Evolutionary conservation across 345 rosid genomes (phyloP).

Genomic region (Isatis tinctoria): DNA sequence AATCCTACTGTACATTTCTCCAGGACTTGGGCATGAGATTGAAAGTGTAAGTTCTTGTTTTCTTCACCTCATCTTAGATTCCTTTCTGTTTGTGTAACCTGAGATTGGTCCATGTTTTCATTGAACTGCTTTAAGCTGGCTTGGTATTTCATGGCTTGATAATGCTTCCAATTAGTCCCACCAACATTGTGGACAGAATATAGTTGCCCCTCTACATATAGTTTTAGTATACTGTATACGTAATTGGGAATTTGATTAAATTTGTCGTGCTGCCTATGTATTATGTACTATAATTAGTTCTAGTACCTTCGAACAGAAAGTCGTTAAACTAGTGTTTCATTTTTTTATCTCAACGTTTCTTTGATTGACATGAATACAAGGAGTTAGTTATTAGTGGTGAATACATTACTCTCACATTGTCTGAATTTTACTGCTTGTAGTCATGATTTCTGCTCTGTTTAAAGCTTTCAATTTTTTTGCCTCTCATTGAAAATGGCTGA

Average conservation of each 20-base stretch:
- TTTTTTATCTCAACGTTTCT: not conserved
- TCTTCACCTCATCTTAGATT: not conserved
- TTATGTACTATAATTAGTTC: not conserved
- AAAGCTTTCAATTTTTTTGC: conserved; percentile 3
- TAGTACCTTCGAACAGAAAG: not conserved
- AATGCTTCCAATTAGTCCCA: not conserved
- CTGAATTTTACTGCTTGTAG: not conserved
- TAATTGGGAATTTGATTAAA: not conserved
- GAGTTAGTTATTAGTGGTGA: conserved; percentile 3
- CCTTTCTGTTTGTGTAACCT: not conserved
- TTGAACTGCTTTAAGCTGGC: not conserved
- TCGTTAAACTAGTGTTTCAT: not conserved
- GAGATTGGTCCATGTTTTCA: not conserved
- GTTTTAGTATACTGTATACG: not conserved
- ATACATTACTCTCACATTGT: not conserved
- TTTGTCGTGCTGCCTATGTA: not conserved
- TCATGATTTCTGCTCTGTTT: conserved; percentile 13
- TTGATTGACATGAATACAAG: not conserved
- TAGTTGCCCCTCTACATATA: not conserved
- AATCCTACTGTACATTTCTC: conserved; percentile 93
- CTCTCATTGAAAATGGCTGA: conserved; percentile 9
- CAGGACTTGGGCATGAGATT: conserved; percentile 97
- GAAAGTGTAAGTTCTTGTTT: conserved; percentile 70
- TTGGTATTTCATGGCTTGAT: conserved; percentile 6
- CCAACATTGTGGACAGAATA: not conserved